Percentiles rank a stretch among this genome's conserved stretches.
These are phyloP conservation scores for Thermothielavioides terrestris DNA, from an alignment of 495 filamentous ascomycete genomes.

Conservation along the genomic window DNA sequence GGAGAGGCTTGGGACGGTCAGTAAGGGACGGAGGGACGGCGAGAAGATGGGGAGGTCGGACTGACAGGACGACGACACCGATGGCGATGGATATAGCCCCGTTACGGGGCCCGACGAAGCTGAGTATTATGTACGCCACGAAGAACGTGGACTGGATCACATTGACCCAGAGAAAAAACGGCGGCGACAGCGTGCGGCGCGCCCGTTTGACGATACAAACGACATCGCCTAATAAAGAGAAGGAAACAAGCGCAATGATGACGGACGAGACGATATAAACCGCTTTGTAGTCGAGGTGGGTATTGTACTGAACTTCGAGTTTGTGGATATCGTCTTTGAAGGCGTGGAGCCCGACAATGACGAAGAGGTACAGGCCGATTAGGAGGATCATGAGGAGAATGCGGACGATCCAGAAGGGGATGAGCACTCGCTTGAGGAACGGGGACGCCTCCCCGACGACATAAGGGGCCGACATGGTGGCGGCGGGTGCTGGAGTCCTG, in stretches of 20 bases:
- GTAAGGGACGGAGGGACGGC: not conserved
- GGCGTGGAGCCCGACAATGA: conserved; percentile 11
- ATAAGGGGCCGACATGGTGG: conserved; percentile 15
- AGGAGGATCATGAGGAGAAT: conserved; percentile 36
- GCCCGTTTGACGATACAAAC: conserved; percentile 28
- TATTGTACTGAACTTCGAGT: conserved; percentile 11
- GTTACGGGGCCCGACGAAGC: conserved; percentile 10
- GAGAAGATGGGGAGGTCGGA: not conserved
- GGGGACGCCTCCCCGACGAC: conserved; percentile 26
- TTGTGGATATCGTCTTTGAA: conserved; percentile 9
- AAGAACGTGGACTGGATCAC: conserved; percentile 20
- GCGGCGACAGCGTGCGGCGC: conserved; percentile 21
- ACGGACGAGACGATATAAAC: conserved; percentile 13
- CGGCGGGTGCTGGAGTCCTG: not conserved
- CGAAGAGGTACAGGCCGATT: conserved; percentile 16
- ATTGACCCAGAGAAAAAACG: conserved; percentile 24
- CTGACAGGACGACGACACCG: conserved; percentile 18
- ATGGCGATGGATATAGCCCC: conserved; percentile 2
- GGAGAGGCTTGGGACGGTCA: conserved; percentile 17
- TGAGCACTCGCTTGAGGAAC: conserved; percentile 48
- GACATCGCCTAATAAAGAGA: conserved; percentile 23
- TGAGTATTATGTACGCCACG: conserved; percentile 17
- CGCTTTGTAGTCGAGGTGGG: not conserved
- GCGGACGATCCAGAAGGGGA: conserved; percentile 88
- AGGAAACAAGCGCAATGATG: conserved; percentile 15